These are phyloP conservation scores for Gremmenia infestans DNA, from an alignment of 2,329 filamentous ascomycete genomes.

Conservation along the genomic window DNA sequence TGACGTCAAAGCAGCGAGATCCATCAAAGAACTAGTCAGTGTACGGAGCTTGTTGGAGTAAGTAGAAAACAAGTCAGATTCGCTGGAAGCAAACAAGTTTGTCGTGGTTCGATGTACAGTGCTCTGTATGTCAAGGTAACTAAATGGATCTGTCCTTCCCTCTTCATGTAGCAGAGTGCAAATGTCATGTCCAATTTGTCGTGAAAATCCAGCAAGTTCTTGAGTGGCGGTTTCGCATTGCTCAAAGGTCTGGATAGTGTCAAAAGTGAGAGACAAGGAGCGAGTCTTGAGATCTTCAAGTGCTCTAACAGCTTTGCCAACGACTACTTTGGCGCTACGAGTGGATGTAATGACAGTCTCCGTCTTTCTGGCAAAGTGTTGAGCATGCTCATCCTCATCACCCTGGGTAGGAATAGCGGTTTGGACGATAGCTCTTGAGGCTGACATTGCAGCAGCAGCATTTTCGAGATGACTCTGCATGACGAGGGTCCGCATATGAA, in stretches of 20 bases:
- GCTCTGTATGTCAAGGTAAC: slow-evolving; percentile 59
- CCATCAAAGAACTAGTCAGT: slow-evolving; percentile 59
- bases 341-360: slow-evolving; percentile 71
- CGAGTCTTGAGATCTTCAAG: slow-evolving; percentile 73
- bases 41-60: slow-evolving; percentile 63
- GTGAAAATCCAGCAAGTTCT: slow-evolving; percentile 61
- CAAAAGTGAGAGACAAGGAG: slow-evolving; percentile 66
- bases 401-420: slow-evolving; percentile 51
- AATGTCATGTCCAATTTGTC: slow-evolving; percentile 60
- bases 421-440: slow-evolving; percentile 62
- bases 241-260: slow-evolving; percentile 65
- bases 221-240: slow-evolving; percentile 60
- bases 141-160: slow-evolving; percentile 62
- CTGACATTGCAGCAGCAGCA: slow-evolving; percentile 61
- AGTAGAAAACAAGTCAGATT: slow-evolving; percentile 65
- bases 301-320: slow-evolving; percentile 70
- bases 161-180: slow-evolving; percentile 66
- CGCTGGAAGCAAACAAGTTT: slow-evolving; percentile 47
- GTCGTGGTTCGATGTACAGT: slow-evolving; percentile 55
- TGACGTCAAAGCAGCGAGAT: slow-evolving; percentile 64
- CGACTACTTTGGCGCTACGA: slow-evolving; percentile 77
- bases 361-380: slow-evolving; percentile 64
- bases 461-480: slow-evolving; percentile 81
- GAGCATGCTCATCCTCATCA: slow-evolving; percentile 62
- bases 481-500: slow-evolving; percentile 70